Conservation (phyloP, 2,329 filamentous ascomycete species). For the Penicillium sp. region DNA sequence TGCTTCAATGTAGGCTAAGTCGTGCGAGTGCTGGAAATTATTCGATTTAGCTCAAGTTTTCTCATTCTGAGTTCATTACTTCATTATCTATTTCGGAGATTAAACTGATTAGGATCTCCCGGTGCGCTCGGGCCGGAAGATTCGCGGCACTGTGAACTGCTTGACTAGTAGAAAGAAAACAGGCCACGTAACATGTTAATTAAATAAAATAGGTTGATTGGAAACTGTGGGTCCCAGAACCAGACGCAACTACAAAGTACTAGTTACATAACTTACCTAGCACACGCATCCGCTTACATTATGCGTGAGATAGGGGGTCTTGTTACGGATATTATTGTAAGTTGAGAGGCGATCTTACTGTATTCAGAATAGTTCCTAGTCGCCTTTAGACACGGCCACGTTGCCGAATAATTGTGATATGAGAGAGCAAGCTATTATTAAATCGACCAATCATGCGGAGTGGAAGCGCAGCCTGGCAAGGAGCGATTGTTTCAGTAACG, state of each 20-base stretch:
- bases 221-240: neutral
- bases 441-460: neutral
- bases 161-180: neutral
- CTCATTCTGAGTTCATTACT: too few relatives aligned
- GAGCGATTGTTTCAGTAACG: neutral
- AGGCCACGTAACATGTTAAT: neutral
- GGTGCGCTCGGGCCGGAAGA: neutral
- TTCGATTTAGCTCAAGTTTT: neutral
- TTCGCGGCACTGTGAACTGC: neutral
- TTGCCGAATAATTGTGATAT: neutral
- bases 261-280: too few relatives aligned
- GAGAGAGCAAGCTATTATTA: neutral
- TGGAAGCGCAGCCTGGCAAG: too few relatives aligned
- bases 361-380: neutral
- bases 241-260: neutral
- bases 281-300: too few relatives aligned
- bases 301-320: too few relatives aligned
- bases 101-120: neutral
- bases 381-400: neutral
- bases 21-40: neutral
- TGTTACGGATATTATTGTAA: too few relatives aligned
- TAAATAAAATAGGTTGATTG: neutral
- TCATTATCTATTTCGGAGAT: neutral
- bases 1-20: neutral
- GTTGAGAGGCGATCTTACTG: neutral